A percentile compares a stretch with the other conserved stretches of the same genome.
Evolutionary conservation across 2,329 filamentous ascomycete species (phyloP).

Genomic region (Colletotrichum australisinense): DNA sequence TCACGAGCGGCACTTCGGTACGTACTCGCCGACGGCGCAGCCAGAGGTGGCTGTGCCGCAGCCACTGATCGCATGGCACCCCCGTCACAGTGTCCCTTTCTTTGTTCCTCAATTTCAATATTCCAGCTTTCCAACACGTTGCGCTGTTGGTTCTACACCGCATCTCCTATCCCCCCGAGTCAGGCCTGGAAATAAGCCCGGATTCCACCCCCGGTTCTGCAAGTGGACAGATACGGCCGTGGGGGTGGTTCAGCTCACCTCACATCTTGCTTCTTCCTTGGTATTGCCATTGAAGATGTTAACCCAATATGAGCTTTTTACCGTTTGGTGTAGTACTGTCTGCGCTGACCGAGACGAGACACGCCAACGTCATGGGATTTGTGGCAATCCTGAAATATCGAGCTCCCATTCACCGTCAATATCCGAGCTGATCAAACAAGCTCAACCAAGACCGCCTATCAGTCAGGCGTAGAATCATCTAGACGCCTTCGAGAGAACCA

Average conservation of each 20-base stretch:
- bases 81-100: background rate
- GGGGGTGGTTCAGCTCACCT: background rate
- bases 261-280: background rate
- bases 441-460: background rate
- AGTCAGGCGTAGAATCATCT: background rate
- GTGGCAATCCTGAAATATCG: background rate
- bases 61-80: slow-evolving; percentile 21
- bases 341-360: background rate
- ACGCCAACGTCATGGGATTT: background rate
- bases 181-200: background rate
- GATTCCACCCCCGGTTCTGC: background rate
- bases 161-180: background rate
- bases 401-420: background rate
- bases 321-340: background rate
- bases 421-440: background rate
- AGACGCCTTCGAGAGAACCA: background rate
- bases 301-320: background rate
- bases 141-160: background rate
- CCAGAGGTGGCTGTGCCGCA: slow-evolving; percentile 23
- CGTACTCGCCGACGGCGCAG: background rate
- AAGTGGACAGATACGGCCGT: background rate
- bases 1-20: background rate
- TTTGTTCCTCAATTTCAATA: background rate
- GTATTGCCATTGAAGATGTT: no score
- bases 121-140: background rate